A percentile compares a stretch with the other conserved stretches of the same genome.
Evolutionary conservation across 805 yeast genomes (phyloP).

Genomic region (Candida maesae): DNA sequence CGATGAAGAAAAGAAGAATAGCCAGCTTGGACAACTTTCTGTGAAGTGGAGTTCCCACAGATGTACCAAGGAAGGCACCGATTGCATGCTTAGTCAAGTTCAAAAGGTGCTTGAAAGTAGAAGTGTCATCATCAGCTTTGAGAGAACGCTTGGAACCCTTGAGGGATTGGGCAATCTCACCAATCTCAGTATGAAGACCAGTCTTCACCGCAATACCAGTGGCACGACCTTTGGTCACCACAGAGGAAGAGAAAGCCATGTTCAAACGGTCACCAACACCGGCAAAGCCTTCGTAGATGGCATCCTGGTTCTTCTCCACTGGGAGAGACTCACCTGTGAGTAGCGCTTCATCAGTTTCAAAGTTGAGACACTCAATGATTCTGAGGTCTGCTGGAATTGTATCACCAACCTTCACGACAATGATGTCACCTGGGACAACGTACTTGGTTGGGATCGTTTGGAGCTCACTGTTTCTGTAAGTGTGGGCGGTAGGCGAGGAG

Average conservation of each 20-base stretch:
- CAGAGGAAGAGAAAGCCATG: slow-evolving; percentile 66
- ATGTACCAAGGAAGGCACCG: slow-evolving; percentile 71
- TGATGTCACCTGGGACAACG: slow-evolving; percentile 73
- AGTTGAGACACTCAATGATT: slow-evolving; percentile 52
- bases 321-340: slow-evolving; percentile 67
- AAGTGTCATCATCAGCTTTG: slow-evolving; percentile 38
- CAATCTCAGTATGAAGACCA: slow-evolving; percentile 72
- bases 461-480: slow-evolving; percentile 57
- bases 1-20: slow-evolving; percentile 62
- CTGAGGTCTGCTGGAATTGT: slow-evolving; percentile 74
- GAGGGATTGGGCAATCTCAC: slow-evolving; percentile 63
- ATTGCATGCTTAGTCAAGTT: slow-evolving; percentile 47
- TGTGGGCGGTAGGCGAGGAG: slow-evolving; percentile 68
- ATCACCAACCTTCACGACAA: slow-evolving; percentile 63
- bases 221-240: slow-evolving; percentile 73
- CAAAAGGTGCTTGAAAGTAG: slow-evolving; percentile 34
- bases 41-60: slow-evolving; percentile 79
- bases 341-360: slow-evolving; percentile 68
- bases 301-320: slow-evolving; percentile 47
- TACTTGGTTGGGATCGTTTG: slow-evolving; percentile 54
- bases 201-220: slow-evolving; percentile 63
- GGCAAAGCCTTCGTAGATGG: slow-evolving; percentile 35
- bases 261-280: slow-evolving; percentile 75
- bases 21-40: slow-evolving; percentile 75
- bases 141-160: slow-evolving; percentile 39